Evolutionary conservation across 2,329 filamentous ascomycete genomes (phyloP), one percentile per base, ranked within the genome.

Genomic region (Aspergillus uvarum): DNA sequence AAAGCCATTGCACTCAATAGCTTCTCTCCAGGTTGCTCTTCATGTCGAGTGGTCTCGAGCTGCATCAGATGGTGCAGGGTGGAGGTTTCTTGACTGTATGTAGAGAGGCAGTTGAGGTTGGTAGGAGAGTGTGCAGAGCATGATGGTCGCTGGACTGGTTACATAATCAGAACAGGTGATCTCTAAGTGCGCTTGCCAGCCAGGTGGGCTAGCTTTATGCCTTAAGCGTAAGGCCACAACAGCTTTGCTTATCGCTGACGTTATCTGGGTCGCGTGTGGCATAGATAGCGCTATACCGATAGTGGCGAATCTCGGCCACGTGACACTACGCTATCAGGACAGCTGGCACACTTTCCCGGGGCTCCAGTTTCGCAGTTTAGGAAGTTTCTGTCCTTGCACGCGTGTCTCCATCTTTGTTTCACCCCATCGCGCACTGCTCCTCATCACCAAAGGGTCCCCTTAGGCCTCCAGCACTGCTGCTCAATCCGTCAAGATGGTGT

Each of bases 401-500:
- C 58, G 59, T 56, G 32, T 60, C 59, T 47, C 56, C 59, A 59
- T 54, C 48, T 12, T 51, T 50, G 49, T 61, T 52, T 50, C 53
- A 50, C 55, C 55, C 59, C 53, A 53, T 60, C 51, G 54, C 50
- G 58, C 57, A 50, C 38, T 56, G 42, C 55, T 60, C 54, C 56
- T 65, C 61, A 50, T 57, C 59, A 42, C 59, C 48, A 55, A 64
- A 65, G 51, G 64, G 61, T 55, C 24, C 53, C 31, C 21, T 44
- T 44, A 44, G 57, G 38, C 53, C 14, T 55, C 26, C 54, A 44
- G 38, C 54, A 56, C 56, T 63, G 57, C 64, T 64, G 38, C 7
- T 44, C 38, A 19, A 44, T 44, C n/a, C n/a, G 69, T 69, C 76
- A 86, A 78, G 76, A 89, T 88, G 86, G 85, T 89, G 70, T 86